phyloP scores from a whole-genome alignment of 768 basidiomycete genomes.

The Wakefieldia striispora region DNA sequence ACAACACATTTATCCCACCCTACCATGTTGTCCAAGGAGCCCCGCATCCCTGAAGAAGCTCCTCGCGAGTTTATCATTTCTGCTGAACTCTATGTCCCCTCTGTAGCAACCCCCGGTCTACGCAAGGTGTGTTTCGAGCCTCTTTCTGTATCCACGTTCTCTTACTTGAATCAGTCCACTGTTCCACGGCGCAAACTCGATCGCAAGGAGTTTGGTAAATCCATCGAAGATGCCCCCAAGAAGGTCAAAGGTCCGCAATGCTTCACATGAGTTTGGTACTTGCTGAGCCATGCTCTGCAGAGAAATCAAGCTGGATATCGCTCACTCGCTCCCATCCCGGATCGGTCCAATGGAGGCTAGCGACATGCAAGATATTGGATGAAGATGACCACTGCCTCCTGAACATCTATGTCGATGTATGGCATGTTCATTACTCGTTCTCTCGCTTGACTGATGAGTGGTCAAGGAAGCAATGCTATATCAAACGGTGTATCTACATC shows the following conservation, averaged over 20 bases:
- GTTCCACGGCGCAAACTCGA: conserved; percentile 53
- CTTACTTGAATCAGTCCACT: conserved; percentile 37
- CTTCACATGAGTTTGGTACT: background rate
- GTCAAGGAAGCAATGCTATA: conserved; percentile 67
- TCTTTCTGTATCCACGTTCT: background rate
- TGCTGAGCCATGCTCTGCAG: conserved; percentile 34
- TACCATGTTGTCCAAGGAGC: conserved; percentile 15
- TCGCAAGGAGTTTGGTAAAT: conserved; percentile 42
- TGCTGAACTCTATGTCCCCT: conserved; percentile 61
- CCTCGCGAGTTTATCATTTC: conserved; percentile 57
- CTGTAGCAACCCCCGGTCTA: conserved; percentile 45
- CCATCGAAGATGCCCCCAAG: conserved; percentile 43
- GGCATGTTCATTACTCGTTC: conserved; percentile 18
- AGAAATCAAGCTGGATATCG: conserved; percentile 72
- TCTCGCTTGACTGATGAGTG: conserved; percentile 9
- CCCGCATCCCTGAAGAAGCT: conserved; percentile 1
- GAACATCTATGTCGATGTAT: conserved; percentile 74
- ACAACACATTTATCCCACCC: background rate
- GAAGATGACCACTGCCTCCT: conserved; percentile 66
- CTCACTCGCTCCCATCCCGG: conserved; percentile 49
- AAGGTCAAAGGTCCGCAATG: conserved; percentile 57
- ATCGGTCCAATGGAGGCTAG: conserved; percentile 68
- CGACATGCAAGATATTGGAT: conserved; percentile 67
- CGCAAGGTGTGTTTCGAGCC: conserved; percentile 50
- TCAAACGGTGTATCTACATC: conserved; percentile 70